A percentile compares a stretch with the other conserved stretches of the same genome.
Evolutionary conservation across 345 rosid species (phyloP).

Genomic region (Trapa bicornis): DNA sequence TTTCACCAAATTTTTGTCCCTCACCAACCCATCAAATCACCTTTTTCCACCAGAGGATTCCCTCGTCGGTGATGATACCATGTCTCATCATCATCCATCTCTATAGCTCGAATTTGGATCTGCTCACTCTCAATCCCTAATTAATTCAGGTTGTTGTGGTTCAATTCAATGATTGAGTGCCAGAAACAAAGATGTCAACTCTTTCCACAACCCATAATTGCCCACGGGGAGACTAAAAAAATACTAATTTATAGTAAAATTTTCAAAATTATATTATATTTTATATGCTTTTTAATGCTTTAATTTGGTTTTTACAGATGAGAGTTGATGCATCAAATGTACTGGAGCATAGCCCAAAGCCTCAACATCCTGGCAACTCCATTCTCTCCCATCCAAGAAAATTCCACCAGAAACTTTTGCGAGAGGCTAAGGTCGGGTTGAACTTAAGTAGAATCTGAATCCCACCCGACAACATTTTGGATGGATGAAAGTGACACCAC

Average conservation of each 20-base stretch:
- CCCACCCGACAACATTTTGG: neutral
- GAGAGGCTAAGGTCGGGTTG: no score
- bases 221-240: no score
- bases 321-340: neutral
- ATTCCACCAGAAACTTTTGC: neutral
- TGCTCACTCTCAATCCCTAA: no score
- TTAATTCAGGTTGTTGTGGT: neutral
- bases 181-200: neutral
- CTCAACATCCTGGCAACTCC: neutral
- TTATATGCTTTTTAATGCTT: no score
- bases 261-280: no score
- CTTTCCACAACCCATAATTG: neutral
- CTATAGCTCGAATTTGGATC: no score
- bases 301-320: no score
- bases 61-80: neutral
- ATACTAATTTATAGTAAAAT: no score
- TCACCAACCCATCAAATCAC: no score
- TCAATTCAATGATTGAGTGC: neutral
- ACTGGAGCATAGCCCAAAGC: neutral
- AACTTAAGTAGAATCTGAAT: neutral
- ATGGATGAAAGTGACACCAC: constrained; percentile 25
- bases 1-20: no score
- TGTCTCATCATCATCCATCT: neutral
- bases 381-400: no score
- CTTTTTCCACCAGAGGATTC: neutral